phyloP scores from a whole-genome alignment of 495 filamentous ascomycete genomes.

The Penicillium silybi region DNA sequence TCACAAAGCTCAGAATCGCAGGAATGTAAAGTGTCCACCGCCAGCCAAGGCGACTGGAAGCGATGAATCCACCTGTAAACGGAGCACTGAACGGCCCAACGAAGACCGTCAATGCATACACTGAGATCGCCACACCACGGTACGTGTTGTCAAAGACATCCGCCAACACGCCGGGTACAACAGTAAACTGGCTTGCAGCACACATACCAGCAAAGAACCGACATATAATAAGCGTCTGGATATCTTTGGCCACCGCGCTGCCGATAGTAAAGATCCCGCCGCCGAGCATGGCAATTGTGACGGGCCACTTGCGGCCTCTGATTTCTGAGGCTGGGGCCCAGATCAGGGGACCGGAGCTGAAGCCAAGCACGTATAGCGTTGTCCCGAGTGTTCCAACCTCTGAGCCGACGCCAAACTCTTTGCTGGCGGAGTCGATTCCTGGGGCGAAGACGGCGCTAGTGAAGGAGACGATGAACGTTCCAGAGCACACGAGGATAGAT shows the following conservation, averaged over 20 bases:
- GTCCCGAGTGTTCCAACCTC: constrained; percentile 52
- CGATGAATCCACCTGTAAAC: constrained; percentile 46
- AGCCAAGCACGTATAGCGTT: constrained; percentile 52
- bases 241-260: constrained; percentile 53
- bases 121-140: constrained; percentile 46
- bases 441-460: constrained; percentile 52
- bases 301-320: constrained; percentile 56
- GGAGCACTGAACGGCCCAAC: constrained; percentile 45
- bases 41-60: constrained; percentile 40
- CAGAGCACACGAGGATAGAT: constrained; percentile 38
- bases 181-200: constrained; percentile 46
- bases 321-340: constrained; percentile 75
- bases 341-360: constrained; percentile 50
- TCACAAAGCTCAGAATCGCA: constrained; percentile 31
- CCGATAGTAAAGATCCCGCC: constrained; percentile 55
- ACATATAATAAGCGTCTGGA: constrained; percentile 50
- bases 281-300: constrained; percentile 47
- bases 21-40: constrained; percentile 47
- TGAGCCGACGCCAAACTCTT: constrained; percentile 42
- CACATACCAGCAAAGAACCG: constrained; percentile 51
- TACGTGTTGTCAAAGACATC: constrained; percentile 47
- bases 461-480: constrained; percentile 52
- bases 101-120: constrained; percentile 51
- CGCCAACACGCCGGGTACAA: constrained; percentile 49
- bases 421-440: constrained; percentile 38